phyloP scores from a whole-genome alignment of 2,329 filamentous ascomycete species.

The Claviceps paspali region DNA sequence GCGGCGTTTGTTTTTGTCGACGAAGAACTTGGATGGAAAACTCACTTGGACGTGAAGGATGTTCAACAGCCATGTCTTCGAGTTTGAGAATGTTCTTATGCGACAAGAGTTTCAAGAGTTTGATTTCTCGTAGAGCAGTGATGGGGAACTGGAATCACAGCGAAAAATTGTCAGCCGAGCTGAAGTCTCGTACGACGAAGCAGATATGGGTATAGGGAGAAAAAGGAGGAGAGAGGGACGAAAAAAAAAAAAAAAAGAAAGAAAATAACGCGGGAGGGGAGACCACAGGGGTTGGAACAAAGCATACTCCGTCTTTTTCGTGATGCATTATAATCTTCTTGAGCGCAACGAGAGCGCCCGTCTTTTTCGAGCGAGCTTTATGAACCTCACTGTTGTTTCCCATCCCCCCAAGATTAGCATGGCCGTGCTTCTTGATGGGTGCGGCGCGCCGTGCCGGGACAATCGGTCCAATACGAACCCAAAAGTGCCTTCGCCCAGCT shows the following conservation, averaged over 20 bases:
- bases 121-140: constrained; percentile 92
- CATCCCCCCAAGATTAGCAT: neutral
- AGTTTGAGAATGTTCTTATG: constrained; percentile 77
- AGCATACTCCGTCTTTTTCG: constrained; percentile 79
- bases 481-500: constrained; percentile 91
- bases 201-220: too few species aligned
- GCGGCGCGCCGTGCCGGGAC: neutral
- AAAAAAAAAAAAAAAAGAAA: neutral
- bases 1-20: too few species aligned
- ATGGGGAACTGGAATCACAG: constrained; percentile 84
- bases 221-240: too few species aligned
- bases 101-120: constrained; percentile 86
- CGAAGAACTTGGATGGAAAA: too few species aligned
- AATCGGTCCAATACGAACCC: constrained; percentile 39
- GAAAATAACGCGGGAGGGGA: too few species aligned
- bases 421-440: neutral
- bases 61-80: constrained; percentile 93
- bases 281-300: too few species aligned
- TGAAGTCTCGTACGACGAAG: too few species aligned
- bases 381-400: constrained; percentile 57
- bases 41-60: constrained; percentile 44
- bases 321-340: constrained; percentile 99
- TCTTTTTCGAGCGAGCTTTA: constrained; percentile 65
- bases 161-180: constrained; percentile 3
- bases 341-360: constrained; percentile 63